Percentiles rank a stretch among this genome's conserved stretches.
phyloP scores from a whole-genome alignment of 495 filamentous ascomycete species.

The Cercophora sp. region DNA sequence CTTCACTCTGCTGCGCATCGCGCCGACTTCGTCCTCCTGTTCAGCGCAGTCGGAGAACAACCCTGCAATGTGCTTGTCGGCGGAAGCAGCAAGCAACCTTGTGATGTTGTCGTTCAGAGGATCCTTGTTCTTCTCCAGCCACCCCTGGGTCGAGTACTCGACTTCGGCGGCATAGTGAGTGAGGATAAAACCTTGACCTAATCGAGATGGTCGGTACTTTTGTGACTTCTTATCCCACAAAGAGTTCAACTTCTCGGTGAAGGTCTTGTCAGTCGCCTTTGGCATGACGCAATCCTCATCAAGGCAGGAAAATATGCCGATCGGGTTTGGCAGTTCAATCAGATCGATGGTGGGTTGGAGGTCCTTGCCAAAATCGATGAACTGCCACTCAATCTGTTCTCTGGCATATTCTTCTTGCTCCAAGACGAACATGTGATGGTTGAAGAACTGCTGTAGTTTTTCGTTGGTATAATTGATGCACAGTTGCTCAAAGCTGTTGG shows the following conservation, averaged over 20 bases:
- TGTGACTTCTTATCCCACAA: slow-evolving; percentile 94
- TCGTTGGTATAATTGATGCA: slow-evolving; percentile 99
- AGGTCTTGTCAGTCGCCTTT: slow-evolving; percentile 93
- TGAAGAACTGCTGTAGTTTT: slow-evolving; percentile 99
- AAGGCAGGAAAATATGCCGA: slow-evolving; percentile 97
- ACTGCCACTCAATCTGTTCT: slow-evolving; percentile 99
- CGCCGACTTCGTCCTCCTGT: slow-evolving; percentile 58
- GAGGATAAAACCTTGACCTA: slow-evolving; percentile 92
- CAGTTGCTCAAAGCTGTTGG: slow-evolving; percentile 97
- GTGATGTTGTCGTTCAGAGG: slow-evolving; percentile 97
- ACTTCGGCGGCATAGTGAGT: slow-evolving; percentile 98
- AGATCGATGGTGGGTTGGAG: slow-evolving; percentile 97
- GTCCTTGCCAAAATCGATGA: slow-evolving; percentile 98
- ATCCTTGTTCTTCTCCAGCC: slow-evolving; percentile 99
- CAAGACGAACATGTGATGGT: slow-evolving; percentile 99
- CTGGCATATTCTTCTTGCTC: slow-evolving; percentile 98
- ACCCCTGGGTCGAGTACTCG: slow-evolving; percentile 90
- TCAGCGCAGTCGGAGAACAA: slow-evolving; percentile 88
- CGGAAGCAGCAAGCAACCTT: slow-evolving; percentile 75
- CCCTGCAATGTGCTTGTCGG: slow-evolving; percentile 74
- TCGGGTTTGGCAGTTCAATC: slow-evolving; percentile 93
- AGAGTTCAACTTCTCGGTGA: slow-evolving; percentile 94
- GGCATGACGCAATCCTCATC: slow-evolving; percentile 99
- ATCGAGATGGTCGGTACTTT: slow-evolving; percentile 85
- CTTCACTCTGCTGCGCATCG: slow-evolving; percentile 80